These are phyloP conservation scores for Raphanus hybrid DNA, from an alignment of 441 rosid species.

Conservation along the genomic window DNA sequence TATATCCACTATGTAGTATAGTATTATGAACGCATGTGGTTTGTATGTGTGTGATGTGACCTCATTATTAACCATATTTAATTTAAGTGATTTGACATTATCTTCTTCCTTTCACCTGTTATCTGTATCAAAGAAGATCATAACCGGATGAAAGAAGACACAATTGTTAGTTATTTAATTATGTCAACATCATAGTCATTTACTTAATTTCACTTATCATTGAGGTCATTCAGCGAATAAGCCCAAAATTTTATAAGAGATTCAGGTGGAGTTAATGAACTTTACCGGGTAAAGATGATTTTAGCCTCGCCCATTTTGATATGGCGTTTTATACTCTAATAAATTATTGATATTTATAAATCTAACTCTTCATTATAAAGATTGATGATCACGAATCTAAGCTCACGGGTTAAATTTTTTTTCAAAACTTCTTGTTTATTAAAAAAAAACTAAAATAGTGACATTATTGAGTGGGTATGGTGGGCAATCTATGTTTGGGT, in stretches of 20 bases:
- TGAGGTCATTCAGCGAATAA: no score
- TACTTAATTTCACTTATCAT: no score
- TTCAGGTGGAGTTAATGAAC: background rate
- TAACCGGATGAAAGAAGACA: no score
- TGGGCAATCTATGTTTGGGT: constrained; percentile 26
- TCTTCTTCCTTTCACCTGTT: no score
- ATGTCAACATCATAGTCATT: no score
- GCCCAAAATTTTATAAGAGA: background rate
- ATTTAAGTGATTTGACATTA: no score
- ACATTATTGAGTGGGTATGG: constrained; percentile 38
- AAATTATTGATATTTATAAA: background rate
- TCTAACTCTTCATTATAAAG: background rate
- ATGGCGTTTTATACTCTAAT: background rate
- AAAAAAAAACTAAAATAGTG: background rate
- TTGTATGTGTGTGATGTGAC: no score
- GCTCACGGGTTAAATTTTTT: constrained; percentile 1
- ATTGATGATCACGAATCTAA: background rate
- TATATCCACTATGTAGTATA: no score
- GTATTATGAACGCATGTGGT: no score
- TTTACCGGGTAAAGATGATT: background rate
- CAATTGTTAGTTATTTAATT: no score
- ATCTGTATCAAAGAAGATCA: no score
- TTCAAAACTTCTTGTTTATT: background rate
- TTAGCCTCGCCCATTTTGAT: constrained; percentile 3
- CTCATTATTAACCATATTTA: no score